Base-by-base conservation (phyloP, 148 eudicot species). In the Amaranthus cruentus region DNA sequence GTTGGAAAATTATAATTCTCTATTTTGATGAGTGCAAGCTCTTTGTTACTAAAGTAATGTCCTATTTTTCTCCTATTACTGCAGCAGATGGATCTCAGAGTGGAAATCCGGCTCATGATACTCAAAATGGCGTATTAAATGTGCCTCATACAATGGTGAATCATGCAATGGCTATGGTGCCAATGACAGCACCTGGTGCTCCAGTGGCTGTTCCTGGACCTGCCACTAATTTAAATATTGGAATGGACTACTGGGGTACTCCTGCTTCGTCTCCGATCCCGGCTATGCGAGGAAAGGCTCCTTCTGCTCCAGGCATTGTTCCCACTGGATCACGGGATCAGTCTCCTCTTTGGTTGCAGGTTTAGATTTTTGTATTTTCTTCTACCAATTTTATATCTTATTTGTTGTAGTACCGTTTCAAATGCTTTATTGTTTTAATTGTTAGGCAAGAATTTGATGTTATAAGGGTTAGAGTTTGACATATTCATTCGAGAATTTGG, bases 201-300 rank as follows among this genome's bases (percentile, higher is more conserved):
- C 82, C 83, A 7, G 88, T 83, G 48, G 78, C 83, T 72, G 81
- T 85, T 73, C 76, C 91, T 53, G 90, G 96, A 53, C 99, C 99
- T 68, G 83, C 96, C 50, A 96, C 99, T 18, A 96, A 92, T 81
- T 78, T 96, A 75, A 92, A 96, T 80, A 96, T 92, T 66, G 97
- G 99, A 61, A 92, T 92, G 99, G 99, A 96, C 73, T 92, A 92
- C 73, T 96, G 99, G 99, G 91, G 90, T 51, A 69, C 83, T 70
- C 80, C 92, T 63, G 78, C 87, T 70, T 55, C 89, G 54, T 72
- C 98, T 69, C 74, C 92, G 9, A 75, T 87, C 54, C 94, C 88
- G 69, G 87, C 88, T 58, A 80, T 88, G 77, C 89, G 70, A 63
- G 93, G 94, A 55, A 90, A 90, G 79, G 84, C 84, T 64, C 55